Evolutionary conservation across 2,329 filamentous ascomycete genomes (phyloP), one percentile per base, ranked within the genome.

Genomic region (Periconia macrospinosa): DNA sequence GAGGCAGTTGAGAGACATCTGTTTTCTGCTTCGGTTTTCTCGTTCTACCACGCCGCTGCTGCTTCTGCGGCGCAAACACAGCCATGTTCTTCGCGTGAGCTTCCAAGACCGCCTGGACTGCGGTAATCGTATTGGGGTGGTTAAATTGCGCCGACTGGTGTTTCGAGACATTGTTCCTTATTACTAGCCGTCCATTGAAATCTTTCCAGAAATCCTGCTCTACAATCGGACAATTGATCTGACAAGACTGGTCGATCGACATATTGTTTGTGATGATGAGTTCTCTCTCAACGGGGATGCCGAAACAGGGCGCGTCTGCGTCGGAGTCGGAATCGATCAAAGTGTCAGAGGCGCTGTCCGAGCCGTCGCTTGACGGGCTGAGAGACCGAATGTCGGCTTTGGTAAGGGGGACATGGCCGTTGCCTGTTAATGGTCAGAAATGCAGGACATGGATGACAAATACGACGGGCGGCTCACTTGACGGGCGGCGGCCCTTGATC

Each of bases 381-480:
- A 27, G 23, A 8, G 23, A 27, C 8, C 23, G 23, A 27, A 27
- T 27, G 23, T 27, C 57, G 30, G 53, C 57, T n/a, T 49, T 46
- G 41, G 49, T 60, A 13, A 67, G 30, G 15, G 58, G 58, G 43
- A 62, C 56, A 33, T 73, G 67, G 55, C 69, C 65, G 69, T 80
- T 75, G n/a, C 76, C 68, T 42, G 80, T 76, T 13, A 79, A 79
- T 37, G 79, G 79, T 33, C 78, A 78, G 5, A 79, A 80, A 35
- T 30, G 37, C 30, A 27, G 6, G 44, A 37, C 44, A 14, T 30
- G 33, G n/a, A 27, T 23, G 23, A 19, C 30, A 42, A 33, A 27
- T 42, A 47, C 33, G 23, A 27, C 23, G 35, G 27, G 15, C n/a
- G 6, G 47, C 56, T 56, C 41, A 61, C 59, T 47, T 41, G 50